Conservation (phyloP, 148 eudicot species). For the Vaccinium corymbosum region DNA sequence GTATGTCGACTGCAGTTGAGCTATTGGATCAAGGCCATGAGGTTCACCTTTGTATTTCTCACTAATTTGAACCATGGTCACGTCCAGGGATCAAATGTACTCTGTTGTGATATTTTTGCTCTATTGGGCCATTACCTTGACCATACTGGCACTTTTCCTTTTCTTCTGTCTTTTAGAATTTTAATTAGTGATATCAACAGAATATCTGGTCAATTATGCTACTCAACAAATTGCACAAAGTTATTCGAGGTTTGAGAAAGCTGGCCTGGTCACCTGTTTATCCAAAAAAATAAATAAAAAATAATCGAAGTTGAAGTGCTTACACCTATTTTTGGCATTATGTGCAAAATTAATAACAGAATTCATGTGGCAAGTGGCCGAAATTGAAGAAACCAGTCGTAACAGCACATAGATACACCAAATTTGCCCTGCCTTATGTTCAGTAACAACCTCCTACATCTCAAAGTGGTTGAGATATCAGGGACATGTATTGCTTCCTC, state of each 20-base stretch:
- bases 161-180: neutral
- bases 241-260: too few species aligned
- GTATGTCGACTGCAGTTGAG: conserved; percentile 99
- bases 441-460: neutral
- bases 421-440: neutral
- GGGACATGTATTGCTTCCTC: neutral
- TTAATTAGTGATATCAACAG: neutral
- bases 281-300: too few species aligned
- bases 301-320: neutral
- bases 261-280: too few species aligned
- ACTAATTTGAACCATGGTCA: neutral
- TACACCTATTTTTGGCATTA: neutral
- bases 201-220: neutral
- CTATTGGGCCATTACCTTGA: neutral
- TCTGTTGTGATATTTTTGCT: neutral
- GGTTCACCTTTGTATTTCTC: conserved; percentile 38
- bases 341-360: neutral
- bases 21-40: conserved; percentile 98
- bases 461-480: neutral
- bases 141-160: neutral
- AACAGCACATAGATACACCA: neutral
- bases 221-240: neutral
- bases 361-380: neutral
- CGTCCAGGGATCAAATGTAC: neutral
- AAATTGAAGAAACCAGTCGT: neutral